These are phyloP conservation scores for Aspergillus pseudoviridinutans DNA, from an alignment of 2,329 filamentous ascomycete species.

Conservation along the genomic window DNA sequence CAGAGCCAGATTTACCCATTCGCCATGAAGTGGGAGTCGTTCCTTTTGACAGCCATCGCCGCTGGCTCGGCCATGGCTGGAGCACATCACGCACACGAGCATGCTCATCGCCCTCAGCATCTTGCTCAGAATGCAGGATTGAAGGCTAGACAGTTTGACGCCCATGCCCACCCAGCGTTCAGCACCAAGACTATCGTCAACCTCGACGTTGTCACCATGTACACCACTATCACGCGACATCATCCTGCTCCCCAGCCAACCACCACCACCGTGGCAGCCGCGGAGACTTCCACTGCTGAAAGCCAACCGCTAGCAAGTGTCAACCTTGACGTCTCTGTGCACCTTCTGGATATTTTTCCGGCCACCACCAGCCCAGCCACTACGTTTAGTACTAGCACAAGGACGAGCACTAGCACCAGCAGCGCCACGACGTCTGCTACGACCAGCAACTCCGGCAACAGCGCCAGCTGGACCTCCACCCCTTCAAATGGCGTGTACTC, in stretches of 20 bases:
- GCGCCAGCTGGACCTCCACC: slow-evolving; percentile 19
- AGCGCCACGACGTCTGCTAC: slow-evolving; percentile 3
- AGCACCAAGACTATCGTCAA: slow-evolving; percentile 12
- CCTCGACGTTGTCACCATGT: slow-evolving; percentile 17
- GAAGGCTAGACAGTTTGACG: slow-evolving; percentile 2
- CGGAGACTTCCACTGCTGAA: slow-evolving; percentile 6
- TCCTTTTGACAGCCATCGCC: not conserved
- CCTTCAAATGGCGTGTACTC: slow-evolving; percentile 19
- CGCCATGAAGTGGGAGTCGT: not conserved
- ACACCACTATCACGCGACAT: slow-evolving; percentile 3
- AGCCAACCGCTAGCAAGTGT: not conserved
- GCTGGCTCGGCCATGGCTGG: not conserved
- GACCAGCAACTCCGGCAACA: slow-evolving; percentile 4
- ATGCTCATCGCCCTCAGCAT: not conserved
- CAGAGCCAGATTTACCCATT: not conserved
- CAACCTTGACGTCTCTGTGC: not conserved
- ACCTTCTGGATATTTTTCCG: not conserved
- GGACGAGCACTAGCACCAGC: slow-evolving; percentile 1
- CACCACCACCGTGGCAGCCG: slow-evolving; percentile 1
- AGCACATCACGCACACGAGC: slow-evolving; percentile 1
- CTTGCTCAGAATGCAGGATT: not conserved
- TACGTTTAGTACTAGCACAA: not conserved
- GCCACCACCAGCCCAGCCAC: slow-evolving; percentile 5
- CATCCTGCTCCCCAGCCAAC: not conserved
- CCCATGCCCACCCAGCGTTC: not conserved